These are phyloP conservation scores for Colletotrichum zoysiae DNA, from an alignment of 2,329 filamentous ascomycete species.

Conservation along the genomic window DNA sequence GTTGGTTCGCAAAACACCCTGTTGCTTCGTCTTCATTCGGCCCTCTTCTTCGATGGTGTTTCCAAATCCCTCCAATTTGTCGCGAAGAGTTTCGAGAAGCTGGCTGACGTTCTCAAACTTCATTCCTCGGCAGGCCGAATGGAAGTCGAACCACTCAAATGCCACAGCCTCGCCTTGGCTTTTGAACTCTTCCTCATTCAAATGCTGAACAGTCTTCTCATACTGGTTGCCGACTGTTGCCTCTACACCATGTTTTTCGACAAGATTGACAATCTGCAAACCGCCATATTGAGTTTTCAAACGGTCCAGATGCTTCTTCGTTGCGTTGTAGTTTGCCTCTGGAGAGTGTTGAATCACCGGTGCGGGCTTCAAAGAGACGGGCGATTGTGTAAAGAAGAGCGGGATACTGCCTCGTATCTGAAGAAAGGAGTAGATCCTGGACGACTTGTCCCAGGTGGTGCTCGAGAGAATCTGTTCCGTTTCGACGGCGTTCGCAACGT, in stretches of 20 bases:
- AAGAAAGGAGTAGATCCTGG: constrained; percentile 83
- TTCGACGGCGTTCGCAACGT: constrained; percentile 91
- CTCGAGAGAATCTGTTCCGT: constrained; percentile 93
- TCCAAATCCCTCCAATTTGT: constrained; percentile 76
- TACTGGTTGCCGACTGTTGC: constrained; percentile 83
- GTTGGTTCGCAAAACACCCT: constrained; percentile 89
- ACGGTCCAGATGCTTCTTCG: constrained; percentile 82
- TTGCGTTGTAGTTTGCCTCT: constrained; percentile 82
- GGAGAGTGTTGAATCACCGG: constrained; percentile 85
- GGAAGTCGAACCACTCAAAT: constrained; percentile 99
- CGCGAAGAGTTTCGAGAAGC: constrained; percentile 77
- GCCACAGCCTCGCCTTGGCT: constrained; percentile 60
- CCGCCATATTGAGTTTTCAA: constrained; percentile 78
- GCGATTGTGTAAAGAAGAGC: constrained; percentile 93
- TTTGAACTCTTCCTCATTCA: constrained; percentile 74
- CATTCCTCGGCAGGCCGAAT: constrained; percentile 92
- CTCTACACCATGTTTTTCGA: constrained; percentile 90
- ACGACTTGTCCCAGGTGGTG: constrained; percentile 71
- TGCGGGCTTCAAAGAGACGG: constrained; percentile 91
- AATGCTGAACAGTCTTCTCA: constrained; percentile 72
- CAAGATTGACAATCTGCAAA: constrained; percentile 84
- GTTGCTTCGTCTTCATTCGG: constrained; percentile 65
- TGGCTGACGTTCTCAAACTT: constrained; percentile 94
- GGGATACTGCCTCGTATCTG: constrained; percentile 94
- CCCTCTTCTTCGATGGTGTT: constrained; percentile 73